Base-by-base conservation (phyloP, 2,329 filamentous ascomycete genomes). In the Paecilomyces dactylethromorphus region DNA sequence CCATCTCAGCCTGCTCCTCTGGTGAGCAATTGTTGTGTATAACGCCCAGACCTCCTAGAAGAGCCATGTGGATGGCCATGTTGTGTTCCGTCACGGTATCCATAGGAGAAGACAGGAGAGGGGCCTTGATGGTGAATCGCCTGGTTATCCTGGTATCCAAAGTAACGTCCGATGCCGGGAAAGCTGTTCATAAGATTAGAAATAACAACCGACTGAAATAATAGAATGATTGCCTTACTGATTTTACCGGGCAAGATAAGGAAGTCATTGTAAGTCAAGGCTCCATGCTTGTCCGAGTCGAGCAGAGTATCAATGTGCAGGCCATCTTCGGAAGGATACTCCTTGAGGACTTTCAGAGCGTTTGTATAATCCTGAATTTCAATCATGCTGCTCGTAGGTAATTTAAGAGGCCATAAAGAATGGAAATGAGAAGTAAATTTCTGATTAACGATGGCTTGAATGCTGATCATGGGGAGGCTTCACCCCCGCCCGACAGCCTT, bases 1-100 rank as follows among this genome's bases (percentile, higher is more conserved):
- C 91, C 94, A 99, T 99, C 81, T 96, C 92, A 65, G 94, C 94
- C 81, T 99, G 94, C 58, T 91, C 90, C 29, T 97, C 91, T 31
- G 92, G 85, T n/a, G 92, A 93, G 84, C 94, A 99, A 83, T 99
- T 99, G 85, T 99, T 94, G 83, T 99, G 94, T 67, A 99, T 96
- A 68, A 99, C 91, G 79, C 94, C 81, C 3, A 83, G 71, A 58
- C 81, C 81, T 68, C 81, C 79, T 50, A 82, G 75, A 54, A 83
- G 74, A 50, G 80, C 79, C 75, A 83, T 96, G 80, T 97, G 91
- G 69, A 99, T 97, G 65, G 94, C 94, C 95, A 99, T 99, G 76
- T 96, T 92, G 80, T 96, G 90, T 82, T 99, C 94, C 51, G 95
- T 99, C 74, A 99, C 94, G 8, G 94, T 99, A 81, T 99, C 94